Evolutionary conservation across 495 filamentous ascomycete genomes (phyloP).

Genomic region (Penicillium psychrofluorescens): DNA sequence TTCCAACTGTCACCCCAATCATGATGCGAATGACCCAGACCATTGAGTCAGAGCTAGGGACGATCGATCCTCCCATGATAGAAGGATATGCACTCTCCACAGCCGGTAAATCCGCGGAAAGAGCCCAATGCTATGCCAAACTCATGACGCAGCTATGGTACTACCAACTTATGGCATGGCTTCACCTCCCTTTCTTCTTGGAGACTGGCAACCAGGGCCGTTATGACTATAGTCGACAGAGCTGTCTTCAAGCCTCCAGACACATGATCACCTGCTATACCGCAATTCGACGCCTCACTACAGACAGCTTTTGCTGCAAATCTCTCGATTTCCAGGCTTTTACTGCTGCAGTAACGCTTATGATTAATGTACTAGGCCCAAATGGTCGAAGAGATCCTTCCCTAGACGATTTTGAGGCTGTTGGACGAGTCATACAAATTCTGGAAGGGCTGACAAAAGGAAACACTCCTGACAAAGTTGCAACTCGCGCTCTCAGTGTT

Average conservation of each 20-base stretch:
- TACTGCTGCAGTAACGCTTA: conserved; percentile 38
- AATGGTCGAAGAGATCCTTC: not conserved
- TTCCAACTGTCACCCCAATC: conserved; percentile 19
- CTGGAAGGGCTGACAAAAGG: conserved; percentile 1
- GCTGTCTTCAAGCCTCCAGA: conserved; percentile 34
- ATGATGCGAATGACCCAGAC: conserved; percentile 36
- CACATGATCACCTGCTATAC: conserved; percentile 37
- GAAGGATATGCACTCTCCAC: conserved; percentile 19
- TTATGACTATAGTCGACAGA: conserved; percentile 28
- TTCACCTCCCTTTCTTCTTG: conserved; percentile 48
- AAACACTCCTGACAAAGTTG: conserved; percentile 3
- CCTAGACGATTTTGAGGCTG: not conserved
- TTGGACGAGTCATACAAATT: conserved; percentile 2
- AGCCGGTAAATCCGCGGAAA: conserved; percentile 21
- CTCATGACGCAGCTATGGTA: conserved; percentile 11
- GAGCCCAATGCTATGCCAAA: not conserved
- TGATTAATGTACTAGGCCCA: conserved; percentile 34
- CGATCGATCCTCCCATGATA: conserved; percentile 13
- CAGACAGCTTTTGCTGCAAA: conserved; percentile 33
- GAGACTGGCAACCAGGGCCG: conserved; percentile 26
- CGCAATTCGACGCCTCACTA: conserved; percentile 21
- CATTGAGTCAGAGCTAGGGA: conserved; percentile 6
- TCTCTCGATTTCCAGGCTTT: conserved; percentile 47
- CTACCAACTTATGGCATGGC: conserved; percentile 26
- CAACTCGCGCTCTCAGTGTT: conserved; percentile 3